Percentiles rank a stretch among this genome's conserved stretches.
Evolutionary conservation across 768 basidiomycete genomes (phyloP).

Genomic region (Naematelia aurantialba): DNA sequence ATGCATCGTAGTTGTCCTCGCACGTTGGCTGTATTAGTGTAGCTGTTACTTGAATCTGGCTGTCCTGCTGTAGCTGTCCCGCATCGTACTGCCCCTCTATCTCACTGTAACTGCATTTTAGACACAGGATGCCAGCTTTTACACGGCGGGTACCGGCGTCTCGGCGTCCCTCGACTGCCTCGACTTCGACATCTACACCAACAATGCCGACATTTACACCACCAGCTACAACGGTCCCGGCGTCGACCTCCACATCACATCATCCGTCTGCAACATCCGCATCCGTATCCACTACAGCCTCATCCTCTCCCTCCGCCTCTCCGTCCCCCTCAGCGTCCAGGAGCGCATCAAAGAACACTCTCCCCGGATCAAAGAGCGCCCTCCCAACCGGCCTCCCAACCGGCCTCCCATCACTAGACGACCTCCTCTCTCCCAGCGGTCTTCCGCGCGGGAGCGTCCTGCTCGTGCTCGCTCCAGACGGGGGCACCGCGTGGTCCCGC

Average conservation of each 20-base stretch:
- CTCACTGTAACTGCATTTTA: no score
- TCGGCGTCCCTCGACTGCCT: background rate
- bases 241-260: background rate
- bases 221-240: background rate
- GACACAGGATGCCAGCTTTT: conserved; percentile 52
- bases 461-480: conserved; percentile 74
- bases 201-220: background rate
- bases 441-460: conserved; percentile 75
- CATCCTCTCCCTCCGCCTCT: conserved; percentile 1
- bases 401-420: conserved; percentile 89
- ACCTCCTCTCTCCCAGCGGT: conserved; percentile 81
- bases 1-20: background rate
- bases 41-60: no score
- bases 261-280: background rate
- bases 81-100: no score
- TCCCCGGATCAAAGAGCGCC: conserved; percentile 37
- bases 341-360: conserved; percentile 45
- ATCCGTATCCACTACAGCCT: conserved; percentile 18
- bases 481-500: conserved; percentile 77
- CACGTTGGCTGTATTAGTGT: no score
- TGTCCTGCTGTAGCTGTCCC: no score
- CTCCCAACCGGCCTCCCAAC: conserved; percentile 79
- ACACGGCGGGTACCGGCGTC: conserved; percentile 30
- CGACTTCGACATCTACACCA: background rate
- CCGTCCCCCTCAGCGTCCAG: conserved; percentile 42